Conservation (phyloP, 2,329 filamentous ascomycete species). For the Sarocladium brachiariae region DNA sequence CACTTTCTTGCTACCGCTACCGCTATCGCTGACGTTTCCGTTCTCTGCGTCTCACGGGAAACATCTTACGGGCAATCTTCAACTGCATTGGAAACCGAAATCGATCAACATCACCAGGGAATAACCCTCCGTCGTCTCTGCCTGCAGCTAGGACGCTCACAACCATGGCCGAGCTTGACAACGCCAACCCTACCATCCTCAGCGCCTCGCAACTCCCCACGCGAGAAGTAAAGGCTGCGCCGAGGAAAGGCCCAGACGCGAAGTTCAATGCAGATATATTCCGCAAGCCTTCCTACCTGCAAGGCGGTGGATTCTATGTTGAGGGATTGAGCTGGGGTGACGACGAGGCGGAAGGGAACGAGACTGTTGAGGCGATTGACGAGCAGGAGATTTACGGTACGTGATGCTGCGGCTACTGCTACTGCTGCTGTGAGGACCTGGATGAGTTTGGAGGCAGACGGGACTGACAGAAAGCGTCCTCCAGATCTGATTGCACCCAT, state of each 20-base stretch:
- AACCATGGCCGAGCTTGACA: slow-evolving; percentile 43
- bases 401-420: slow-evolving; percentile 16
- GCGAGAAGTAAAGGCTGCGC: slow-evolving; percentile 44
- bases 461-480: no score
- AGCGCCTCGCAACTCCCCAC: slow-evolving; percentile 84
- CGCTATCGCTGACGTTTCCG: no score
- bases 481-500: slow-evolving; percentile 89
- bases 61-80: no score
- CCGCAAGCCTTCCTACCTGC: slow-evolving; percentile 36
- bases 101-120: no score
- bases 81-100: no score
- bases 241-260: slow-evolving; percentile 39
- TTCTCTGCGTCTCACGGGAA: no score
- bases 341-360: slow-evolving; percentile 35
- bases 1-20: no score
- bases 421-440: no score
- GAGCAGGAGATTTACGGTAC: slow-evolving; percentile 94
- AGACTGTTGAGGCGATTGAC: slow-evolving; percentile 76
- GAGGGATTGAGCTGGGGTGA: slow-evolving; percentile 24
- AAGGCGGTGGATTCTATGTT: slow-evolving; percentile 29
- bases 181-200: slow-evolving; percentile 90
- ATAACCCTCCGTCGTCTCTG: no score
- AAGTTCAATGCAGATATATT: slow-evolving; percentile 41
- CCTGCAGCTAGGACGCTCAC: no score
- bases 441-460: no score